Conservation (phyloP, 441 rosid genomes). For the Flueggea neowawraea region DNA sequence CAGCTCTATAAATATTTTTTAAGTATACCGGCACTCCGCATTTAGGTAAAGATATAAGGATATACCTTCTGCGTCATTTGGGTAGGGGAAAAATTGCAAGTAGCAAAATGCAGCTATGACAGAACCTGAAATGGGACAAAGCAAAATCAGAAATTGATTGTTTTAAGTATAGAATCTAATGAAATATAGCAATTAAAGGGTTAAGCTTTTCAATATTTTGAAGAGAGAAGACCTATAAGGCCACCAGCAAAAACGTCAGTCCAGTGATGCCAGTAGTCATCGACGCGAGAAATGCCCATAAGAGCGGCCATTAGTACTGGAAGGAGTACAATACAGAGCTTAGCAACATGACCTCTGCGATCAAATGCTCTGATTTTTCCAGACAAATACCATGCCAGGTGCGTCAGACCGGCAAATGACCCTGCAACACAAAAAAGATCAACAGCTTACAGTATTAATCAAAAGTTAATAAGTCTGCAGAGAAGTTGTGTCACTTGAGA, state of each 20-base stretch:
- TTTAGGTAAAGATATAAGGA: background rate
- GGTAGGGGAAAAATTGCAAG: constrained; percentile 86
- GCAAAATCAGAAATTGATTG: background rate
- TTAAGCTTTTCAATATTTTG: background rate
- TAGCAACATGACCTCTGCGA: constrained; percentile 77
- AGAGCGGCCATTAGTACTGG: constrained; percentile 75
- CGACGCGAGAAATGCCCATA: constrained; percentile 82
- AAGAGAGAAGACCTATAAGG: constrained; percentile 46
- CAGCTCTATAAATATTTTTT: too few species aligned
- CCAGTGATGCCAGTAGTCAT: constrained; percentile 99
- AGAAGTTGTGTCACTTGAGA: too few species aligned
- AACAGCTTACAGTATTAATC: too few species aligned
- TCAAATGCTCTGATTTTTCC: constrained; percentile 83
- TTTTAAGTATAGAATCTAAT: background rate
- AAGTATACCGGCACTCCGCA: too few species aligned
- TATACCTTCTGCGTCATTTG: constrained; percentile 68
- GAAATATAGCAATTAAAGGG: background rate
- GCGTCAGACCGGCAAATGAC: constrained; percentile 93
- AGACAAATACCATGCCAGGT: constrained; percentile 65
- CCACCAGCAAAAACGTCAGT: constrained; percentile 87
- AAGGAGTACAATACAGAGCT: constrained; percentile 64
- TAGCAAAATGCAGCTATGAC: constrained; percentile 73
- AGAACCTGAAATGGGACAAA: constrained; percentile 35
- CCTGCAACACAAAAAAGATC: constrained; percentile 42
- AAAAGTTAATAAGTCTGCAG: too few species aligned